Base-by-base conservation (phyloP, 257 asterid genomes). In the Nicotiana tomentosiformis region DNA sequence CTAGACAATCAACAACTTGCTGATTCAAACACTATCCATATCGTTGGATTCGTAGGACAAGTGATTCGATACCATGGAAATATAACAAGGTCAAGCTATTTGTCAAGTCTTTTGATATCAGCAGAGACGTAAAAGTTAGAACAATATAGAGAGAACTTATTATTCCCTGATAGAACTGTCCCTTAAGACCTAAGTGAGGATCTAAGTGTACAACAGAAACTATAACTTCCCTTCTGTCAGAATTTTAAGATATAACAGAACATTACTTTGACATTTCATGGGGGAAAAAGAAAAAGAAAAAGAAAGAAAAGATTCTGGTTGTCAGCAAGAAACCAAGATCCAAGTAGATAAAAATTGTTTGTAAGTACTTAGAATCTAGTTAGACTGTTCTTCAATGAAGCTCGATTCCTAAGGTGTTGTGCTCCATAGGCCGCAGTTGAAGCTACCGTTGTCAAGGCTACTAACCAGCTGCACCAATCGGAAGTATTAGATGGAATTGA, bases 371-470 rank as follows among this genome's bases (percentile, higher is more conserved):
- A 3, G 80, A 14, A 49, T 12, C 62, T 37, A 15, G 56, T 76
- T 51, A 76, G 80, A 49, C 16, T 49, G 46, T 76, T 51, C 64
- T 76, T 76, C 26, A 35, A 29, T 26, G 86, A 62, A 77, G 96
- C 86, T 82, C 90, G 78, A n/a, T 76, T 85, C 82, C 85, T 87
- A 84, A 90, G 84, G 86, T 94, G 89, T 83, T 93, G 98, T n/a
- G 88, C 90, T 49, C 98, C 98, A 84, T 96, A 96, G 9, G 98
- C 97, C 0, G 86, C 95, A 5, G 98, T 93, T 26, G 98, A 96
- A 83, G 89, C 89, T 20, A 90, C 83, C 0, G 99, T 96, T 10
- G 99, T 94, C 18, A 91, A 87, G 83, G 95, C 97, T 62, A 96
- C 99, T 77, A 93, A 86, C 93, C 94, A 94, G 84, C 99, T 96